Base-by-base conservation (phyloP, 495 filamentous ascomycete species). In the Immersiella caudata region DNA sequence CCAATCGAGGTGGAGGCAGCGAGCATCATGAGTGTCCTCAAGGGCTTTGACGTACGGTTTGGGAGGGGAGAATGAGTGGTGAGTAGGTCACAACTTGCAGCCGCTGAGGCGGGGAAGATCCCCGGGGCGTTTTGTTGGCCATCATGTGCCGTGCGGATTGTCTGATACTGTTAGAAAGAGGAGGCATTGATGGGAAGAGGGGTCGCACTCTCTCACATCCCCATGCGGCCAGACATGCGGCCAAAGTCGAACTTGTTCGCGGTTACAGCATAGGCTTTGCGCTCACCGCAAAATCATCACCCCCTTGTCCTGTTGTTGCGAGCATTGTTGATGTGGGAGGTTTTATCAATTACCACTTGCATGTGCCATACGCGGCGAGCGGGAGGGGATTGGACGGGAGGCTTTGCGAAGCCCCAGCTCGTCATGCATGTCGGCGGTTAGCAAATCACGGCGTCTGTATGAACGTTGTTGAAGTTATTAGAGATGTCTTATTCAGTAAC, bases 1-100 rank as follows among this genome's bases (percentile, higher is more conserved):
- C 88, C 90, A 6, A 87, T 93, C 69, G 90, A 94, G 73, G 88
- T 96, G 9, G 92, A 96, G 73, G 90, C 92, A 0, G 91, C 91
- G 5, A 93, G 90, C 74, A 91, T 96, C 26, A 93, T 94, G 89
- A 88, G 88, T 49, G 92, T 95, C 29, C 75, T 96, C 64, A 91
- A 90, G 69, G 88, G 89, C 65, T 93, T 96, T 73, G 93, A 96
- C 73, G 84, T 91, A 46, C 76, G 92, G 49, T 96, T 96, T 76
- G 89, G 87, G 7, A 74, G 72, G 62, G 76, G 76, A 9, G 66
- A 73, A 56, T 76, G 60, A 69, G 26, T 56, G 60, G 4, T 11
- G 56, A 59, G 8, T 52, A 60, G 20, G 21, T 14, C 16, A 24
- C 27, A 29, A 20, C 54, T 46, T 40, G 56, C 49, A 60, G 46